These are phyloP conservation scores for Spiraea crenata DNA, from an alignment of 331 rosid genomes.

Conservation along the genomic window DNA sequence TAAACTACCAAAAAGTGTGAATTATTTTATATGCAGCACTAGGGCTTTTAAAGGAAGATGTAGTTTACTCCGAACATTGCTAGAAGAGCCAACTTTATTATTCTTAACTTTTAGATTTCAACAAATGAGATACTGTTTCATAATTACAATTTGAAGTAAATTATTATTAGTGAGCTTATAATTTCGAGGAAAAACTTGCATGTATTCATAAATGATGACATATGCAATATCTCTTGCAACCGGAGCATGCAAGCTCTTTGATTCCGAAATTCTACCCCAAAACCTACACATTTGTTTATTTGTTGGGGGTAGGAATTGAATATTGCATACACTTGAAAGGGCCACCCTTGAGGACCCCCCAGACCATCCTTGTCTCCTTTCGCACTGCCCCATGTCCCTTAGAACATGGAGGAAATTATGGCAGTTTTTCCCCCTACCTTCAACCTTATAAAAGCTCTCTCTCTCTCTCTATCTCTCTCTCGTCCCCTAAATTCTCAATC, in stretches of 20 bases:
- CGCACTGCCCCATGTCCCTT: conserved; percentile 75
- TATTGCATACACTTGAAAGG: conserved; percentile 42
- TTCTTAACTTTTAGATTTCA: no score
- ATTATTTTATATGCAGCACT: neutral
- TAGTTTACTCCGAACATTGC: neutral
- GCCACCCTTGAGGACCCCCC: conserved; percentile 49
- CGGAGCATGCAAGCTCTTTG: no score
- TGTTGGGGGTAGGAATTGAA: conserved; percentile 33
- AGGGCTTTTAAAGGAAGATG: neutral
- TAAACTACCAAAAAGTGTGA: neutral
- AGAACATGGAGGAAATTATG: conserved; percentile 97
- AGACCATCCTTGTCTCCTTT: conserved; percentile 59
- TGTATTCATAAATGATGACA: no score
- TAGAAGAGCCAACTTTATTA: no score
- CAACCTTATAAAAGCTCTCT: conserved; percentile 16
- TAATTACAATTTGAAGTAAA: no score
- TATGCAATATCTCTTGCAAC: no score
- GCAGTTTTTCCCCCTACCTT: conserved; percentile 36
- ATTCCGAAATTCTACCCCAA: neutral
- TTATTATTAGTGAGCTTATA: no score
- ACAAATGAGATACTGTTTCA: no score
- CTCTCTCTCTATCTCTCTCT: conserved; percentile 11
- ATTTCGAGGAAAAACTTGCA: no score
- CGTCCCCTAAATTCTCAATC: neutral
- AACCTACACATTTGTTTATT: conserved; percentile 8